Evolutionary conservation across 495 filamentous ascomycete genomes (phyloP).

Genomic region (Parmelia sp.): DNA sequence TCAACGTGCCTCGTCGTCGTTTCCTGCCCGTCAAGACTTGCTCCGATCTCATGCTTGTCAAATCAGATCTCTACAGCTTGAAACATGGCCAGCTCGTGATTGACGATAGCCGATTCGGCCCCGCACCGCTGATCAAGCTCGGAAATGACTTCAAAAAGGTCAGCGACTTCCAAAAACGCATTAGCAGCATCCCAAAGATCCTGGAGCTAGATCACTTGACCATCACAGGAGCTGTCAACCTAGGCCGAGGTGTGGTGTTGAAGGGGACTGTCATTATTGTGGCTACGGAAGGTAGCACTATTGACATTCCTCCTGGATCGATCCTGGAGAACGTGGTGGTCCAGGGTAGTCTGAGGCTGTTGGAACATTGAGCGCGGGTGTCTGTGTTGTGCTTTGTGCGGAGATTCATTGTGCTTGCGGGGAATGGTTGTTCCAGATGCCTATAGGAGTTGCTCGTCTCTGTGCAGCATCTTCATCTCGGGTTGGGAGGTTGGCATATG

Average conservation of each 20-base stretch:
- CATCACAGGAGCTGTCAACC: constrained; percentile 92
- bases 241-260: constrained; percentile 87
- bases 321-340: constrained; percentile 98
- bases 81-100: constrained; percentile 98
- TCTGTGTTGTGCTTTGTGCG: background rate
- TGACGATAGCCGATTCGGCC: constrained; percentile 91
- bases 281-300: constrained; percentile 93
- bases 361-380: constrained; percentile 67
- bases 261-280: constrained; percentile 99
- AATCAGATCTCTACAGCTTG: constrained; percentile 99
- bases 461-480: background rate
- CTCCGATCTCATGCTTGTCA: constrained; percentile 99
- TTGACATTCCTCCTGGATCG: constrained; percentile 93
- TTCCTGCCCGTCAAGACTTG: constrained; percentile 99
- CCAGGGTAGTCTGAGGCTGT: constrained; percentile 89
- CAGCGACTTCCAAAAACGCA: constrained; percentile 97
- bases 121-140: constrained; percentile 98
- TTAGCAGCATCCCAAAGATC: constrained; percentile 93
- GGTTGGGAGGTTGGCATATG: background rate
- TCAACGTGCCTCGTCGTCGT: constrained; percentile 94
- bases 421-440: background rate
- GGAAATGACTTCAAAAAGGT: constrained; percentile 99
- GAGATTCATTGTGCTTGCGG: background rate
- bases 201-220: constrained; percentile 97
- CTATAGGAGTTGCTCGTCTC: background rate